Conservation (phyloP, 2,329 filamentous ascomycete genomes). For the Aspergillus sergii region DNA sequence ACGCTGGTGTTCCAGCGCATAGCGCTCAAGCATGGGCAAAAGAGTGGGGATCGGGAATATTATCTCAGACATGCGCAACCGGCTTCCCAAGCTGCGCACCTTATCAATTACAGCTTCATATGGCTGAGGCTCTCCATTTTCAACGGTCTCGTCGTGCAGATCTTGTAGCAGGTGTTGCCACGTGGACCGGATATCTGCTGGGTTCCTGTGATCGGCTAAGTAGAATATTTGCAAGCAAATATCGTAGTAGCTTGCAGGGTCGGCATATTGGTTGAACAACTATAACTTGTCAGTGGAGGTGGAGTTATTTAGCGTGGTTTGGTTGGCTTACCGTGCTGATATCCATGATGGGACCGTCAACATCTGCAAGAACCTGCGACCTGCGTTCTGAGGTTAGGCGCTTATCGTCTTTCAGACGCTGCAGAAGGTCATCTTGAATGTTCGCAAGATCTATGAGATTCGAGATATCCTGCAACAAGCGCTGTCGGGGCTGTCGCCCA, state of each 20-base stretch:
- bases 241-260: conserved; percentile 90
- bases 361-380: conserved; percentile 63
- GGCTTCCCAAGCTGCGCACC: conserved; percentile 59
- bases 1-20: conserved; percentile 55
- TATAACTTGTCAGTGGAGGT: conserved; percentile 42
- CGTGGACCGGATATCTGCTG: conserved; percentile 78
- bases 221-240: conserved; percentile 92
- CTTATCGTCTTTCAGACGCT: conserved; percentile 72
- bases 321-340: conserved; percentile 69
- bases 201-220: conserved; percentile 85
- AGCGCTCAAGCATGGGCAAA: conserved; percentile 59
- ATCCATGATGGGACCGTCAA: conserved; percentile 77
- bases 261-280: conserved; percentile 92
- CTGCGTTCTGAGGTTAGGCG: conserved; percentile 68
- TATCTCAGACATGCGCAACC: conserved; percentile 58
- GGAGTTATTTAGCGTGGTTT: not conserved
- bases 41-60: conserved; percentile 58
- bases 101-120: conserved; percentile 55
- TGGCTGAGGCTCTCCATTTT: conserved; percentile 44
- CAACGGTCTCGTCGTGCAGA: conserved; percentile 61
- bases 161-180: conserved; percentile 82
- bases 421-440: conserved; percentile 89
- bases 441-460: conserved; percentile 90
- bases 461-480: conserved; percentile 79
- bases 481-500: conserved; percentile 77